Percentiles rank a stretch among this genome's conserved stretches.
Evolutionary conservation across 345 rosid species (phyloP).

Genomic region (Populus euphratica): DNA sequence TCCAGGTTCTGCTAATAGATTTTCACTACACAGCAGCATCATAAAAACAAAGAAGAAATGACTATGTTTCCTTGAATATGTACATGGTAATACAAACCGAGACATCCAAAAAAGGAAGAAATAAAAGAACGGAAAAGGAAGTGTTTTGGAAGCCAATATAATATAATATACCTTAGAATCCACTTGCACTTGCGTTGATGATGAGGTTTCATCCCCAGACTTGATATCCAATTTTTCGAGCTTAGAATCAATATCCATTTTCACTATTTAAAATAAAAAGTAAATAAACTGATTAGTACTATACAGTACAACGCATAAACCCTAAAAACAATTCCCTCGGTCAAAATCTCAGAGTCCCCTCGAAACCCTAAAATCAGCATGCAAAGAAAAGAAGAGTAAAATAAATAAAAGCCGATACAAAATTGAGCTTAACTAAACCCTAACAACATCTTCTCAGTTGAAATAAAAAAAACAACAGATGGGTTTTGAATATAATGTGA

Average conservation of each 20-base stretch:
- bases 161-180: conserved; percentile 40
- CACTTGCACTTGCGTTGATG: conserved; percentile 38
- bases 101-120: no score
- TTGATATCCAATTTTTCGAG: conserved; percentile 22
- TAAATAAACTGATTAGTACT: background rate
- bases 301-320: background rate
- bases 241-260: conserved; percentile 54
- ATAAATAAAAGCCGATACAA: background rate
- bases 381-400: background rate
- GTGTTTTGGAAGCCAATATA: no score
- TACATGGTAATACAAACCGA: background rate
- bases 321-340: background rate
- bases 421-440: background rate
- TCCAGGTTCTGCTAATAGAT: background rate
- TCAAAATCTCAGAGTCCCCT: background rate
- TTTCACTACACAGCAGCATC: background rate
- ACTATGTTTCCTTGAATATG: background rate
- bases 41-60: background rate
- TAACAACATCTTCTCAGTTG: background rate
- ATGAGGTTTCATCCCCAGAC: conserved; percentile 27
- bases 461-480: background rate
- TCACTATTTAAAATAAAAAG: background rate
- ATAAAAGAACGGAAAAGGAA: no score
- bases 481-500: background rate
- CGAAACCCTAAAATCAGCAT: background rate